Conservation (phyloP, 129 eudicot genomes). For the Dittrichia graveolens region DNA sequence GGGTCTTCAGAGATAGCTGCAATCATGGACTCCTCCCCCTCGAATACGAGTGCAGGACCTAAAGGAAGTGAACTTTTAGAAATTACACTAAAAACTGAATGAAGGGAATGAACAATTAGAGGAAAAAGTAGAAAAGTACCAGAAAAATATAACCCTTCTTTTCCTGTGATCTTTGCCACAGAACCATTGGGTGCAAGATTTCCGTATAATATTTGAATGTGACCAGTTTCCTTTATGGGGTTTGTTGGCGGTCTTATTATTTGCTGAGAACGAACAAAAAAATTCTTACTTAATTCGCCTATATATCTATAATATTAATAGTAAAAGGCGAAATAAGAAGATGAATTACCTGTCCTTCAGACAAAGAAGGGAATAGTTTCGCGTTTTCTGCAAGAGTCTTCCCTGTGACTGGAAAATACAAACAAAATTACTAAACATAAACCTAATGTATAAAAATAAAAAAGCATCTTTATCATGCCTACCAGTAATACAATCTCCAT, state of each 20-base stretch:
- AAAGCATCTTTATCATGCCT: background rate
- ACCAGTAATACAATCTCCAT: constrained; percentile 98
- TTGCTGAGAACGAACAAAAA: constrained; percentile 56
- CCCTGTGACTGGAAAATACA: constrained; percentile 68
- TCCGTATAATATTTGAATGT: constrained; percentile 88
- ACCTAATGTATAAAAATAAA: background rate
- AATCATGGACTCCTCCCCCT: constrained; percentile 98
- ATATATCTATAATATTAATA: background rate
- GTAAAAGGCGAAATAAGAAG: background rate
- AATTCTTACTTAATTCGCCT: constrained; percentile 1
- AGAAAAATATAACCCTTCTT: constrained; percentile 91
- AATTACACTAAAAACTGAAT: background rate
- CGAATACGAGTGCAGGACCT: constrained; percentile 97
- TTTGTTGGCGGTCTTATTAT: constrained; percentile 79
- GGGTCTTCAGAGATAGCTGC: constrained; percentile 87
- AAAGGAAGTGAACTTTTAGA: constrained; percentile 6
- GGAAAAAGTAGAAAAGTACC: constrained; percentile 38
- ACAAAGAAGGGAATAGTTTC: constrained; percentile 75
- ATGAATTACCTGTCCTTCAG: constrained; percentile 81
- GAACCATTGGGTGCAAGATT: constrained; percentile 99
- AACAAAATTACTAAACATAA: background rate
- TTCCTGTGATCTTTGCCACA: constrained; percentile 98
- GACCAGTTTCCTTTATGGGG: constrained; percentile 95
- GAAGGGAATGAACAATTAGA: background rate
- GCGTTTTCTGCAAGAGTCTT: constrained; percentile 93